Base-by-base conservation (phyloP, 371 early-diverging fungal species). In the Syncephalastrum contaminatum region DNA sequence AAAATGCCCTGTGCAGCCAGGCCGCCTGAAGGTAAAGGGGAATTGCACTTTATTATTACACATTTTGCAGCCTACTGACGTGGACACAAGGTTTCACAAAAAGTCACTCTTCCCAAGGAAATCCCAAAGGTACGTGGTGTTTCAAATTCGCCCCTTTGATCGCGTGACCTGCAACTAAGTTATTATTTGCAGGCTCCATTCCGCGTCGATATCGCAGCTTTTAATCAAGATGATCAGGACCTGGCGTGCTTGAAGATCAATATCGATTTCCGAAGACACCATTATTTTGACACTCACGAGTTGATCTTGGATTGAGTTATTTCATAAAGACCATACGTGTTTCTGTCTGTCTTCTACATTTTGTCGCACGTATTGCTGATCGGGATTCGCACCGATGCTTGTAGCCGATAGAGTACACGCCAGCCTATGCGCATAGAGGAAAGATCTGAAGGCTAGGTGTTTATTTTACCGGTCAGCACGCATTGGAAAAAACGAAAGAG, bases 51-150 rank as follows among this genome's bases (percentile, higher is more conserved):
- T 16, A 8, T 10, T 15, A 24, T 40, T 10, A 10, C 73, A 55
- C 48, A 60, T 4, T 83, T 83, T 54, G 83, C 86, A 21, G 51
- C 82, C 43, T 55, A 62, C 3, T 43, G 69, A n/a, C 84, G 86
- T 7, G 66, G 72, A 0, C 65, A 77, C 6, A 46, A 44, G 14
- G 59, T 85, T 22, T 36, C 69, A 8, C 73, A 78, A 49, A 56
- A 63, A 1, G 75, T 87, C 39, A 73, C 69, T 13, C 69, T 87
- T 24, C 87, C 87, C 45, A 80, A 77, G 19, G 70, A 71, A 58
- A 71, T 73, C 50, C 77, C 59, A 39, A 51, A 48, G 59, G 73
- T 76, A 67, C 63, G 71, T 59, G 41, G 24, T 40, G 55, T 39
- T 10, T 61, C 47, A 55, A n/a, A 8, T 40, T 25, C 21, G 24